Conservation (phyloP, 129 eudicot genomes). For the Cynara cardunculus region DNA sequence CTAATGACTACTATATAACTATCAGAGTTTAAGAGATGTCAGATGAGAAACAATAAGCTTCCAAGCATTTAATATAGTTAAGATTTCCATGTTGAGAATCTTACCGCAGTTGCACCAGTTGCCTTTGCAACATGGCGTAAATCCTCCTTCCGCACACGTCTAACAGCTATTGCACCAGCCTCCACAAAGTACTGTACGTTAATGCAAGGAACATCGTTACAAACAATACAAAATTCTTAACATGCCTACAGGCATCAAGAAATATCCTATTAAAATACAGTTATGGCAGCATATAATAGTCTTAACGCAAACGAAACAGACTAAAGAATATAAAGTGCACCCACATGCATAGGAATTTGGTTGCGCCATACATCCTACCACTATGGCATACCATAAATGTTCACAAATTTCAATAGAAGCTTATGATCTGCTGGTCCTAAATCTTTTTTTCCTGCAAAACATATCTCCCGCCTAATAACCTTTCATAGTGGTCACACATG, state of each 20-base stretch:
- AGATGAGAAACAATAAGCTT: not conserved
- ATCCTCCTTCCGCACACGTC: conserved; percentile 96
- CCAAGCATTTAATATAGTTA: not conserved
- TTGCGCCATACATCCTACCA: too few relatives aligned
- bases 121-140: conserved; percentile 98
- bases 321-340: not conserved
- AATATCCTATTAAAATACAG: not conserved
- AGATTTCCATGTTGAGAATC: conserved; percentile 8
- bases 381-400: too few relatives aligned
- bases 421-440: too few relatives aligned
- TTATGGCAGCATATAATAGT: not conserved
- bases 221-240: not conserved
- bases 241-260: not conserved
- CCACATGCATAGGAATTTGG: not conserved
- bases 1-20: not conserved
- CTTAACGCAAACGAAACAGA: not conserved
- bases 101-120: conserved; percentile 93
- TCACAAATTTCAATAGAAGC: too few relatives aligned
- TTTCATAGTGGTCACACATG: too few relatives aligned
- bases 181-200: conserved; percentile 86
- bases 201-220: not conserved
- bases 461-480: too few relatives aligned
- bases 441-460: too few relatives aligned
- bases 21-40: not conserved
- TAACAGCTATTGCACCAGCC: conserved; percentile 98